Conservation (phyloP, 1,139 yeast genomes). For the Pichia sp. region DNA sequence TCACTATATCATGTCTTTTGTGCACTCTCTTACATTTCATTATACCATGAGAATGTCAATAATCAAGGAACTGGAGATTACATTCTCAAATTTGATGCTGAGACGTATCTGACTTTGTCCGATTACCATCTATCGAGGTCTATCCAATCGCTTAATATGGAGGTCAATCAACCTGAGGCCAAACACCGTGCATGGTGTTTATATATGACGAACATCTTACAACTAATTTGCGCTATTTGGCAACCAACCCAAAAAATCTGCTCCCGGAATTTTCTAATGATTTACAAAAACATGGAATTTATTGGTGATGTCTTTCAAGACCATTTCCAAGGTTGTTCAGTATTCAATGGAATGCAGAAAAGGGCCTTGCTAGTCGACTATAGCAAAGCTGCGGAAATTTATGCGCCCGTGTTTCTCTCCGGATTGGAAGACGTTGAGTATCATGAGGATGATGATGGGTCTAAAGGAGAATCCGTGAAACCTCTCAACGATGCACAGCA, state of each 20-base stretch:
- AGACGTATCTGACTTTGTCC: constrained; percentile 13
- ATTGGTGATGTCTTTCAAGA: constrained; percentile 4
- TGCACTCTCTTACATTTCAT: constrained; percentile 11
- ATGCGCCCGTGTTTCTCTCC: constrained; percentile 21
- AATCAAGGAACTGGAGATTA: neutral
- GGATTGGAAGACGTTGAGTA: constrained; percentile 17
- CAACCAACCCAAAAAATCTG: constrained; percentile 16
- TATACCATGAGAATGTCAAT: constrained; percentile 10
- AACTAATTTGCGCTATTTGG: constrained; percentile 12
- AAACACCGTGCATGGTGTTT: constrained; percentile 4
- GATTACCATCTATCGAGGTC: constrained; percentile 16
- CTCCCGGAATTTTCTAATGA: constrained; percentile 11
- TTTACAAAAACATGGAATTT: constrained; percentile 10
- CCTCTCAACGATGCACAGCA: neutral
- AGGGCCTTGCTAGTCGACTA: neutral
- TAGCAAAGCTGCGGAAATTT: constrained; percentile 6
- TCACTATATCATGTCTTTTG: constrained; percentile 12
- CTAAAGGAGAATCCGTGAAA: neutral
- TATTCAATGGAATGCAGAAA: constrained; percentile 2
- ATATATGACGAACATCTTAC: constrained; percentile 10
- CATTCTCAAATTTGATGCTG: constrained; percentile 10
- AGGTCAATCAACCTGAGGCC: constrained; percentile 1
- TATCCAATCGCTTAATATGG: constrained; percentile 2
- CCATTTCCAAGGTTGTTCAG: constrained; percentile 3
- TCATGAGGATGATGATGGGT: neutral